phyloP scores from a whole-genome alignment of 352 stramenopile species.

The Elongisporangium senticosum region DNA sequence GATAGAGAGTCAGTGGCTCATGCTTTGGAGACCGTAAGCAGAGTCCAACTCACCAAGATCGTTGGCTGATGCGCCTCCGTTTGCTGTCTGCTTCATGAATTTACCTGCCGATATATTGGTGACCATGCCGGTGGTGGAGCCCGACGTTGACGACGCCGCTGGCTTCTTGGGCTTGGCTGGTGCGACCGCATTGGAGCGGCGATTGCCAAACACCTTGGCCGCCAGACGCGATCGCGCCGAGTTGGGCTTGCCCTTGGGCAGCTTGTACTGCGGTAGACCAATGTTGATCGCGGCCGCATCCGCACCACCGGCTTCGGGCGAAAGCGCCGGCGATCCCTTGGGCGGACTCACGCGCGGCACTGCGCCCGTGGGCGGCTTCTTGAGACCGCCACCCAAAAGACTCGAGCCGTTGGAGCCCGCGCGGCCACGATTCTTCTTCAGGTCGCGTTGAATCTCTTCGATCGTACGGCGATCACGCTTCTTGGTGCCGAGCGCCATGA shows the following conservation, averaged over 20 bases:
- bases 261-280: conserved; percentile 14
- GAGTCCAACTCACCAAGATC: conserved; percentile 13
- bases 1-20: neutral
- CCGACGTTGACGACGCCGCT: conserved; percentile 4
- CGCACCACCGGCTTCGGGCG: conserved; percentile 37
- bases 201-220: conserved; percentile 72
- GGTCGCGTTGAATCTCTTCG: conserved; percentile 81
- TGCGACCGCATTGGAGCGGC: conserved; percentile 24
- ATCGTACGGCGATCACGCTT: conserved; percentile 85
- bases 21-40: neutral
- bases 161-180: conserved; percentile 47
- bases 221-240: conserved; percentile 67
- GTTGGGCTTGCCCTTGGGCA: conserved; percentile 59
- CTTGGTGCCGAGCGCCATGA: conserved; percentile 81
- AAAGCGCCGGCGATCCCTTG: conserved; percentile 62
- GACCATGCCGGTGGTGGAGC: conserved; percentile 16
- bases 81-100: conserved; percentile 23
- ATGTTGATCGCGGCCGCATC: conserved; percentile 22
- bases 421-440: conserved; percentile 52
- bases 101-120: conserved; percentile 61
- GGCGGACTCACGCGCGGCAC: conserved; percentile 38
- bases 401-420: conserved; percentile 4
- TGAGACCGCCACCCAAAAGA: conserved; percentile 2
- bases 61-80: conserved; percentile 9
- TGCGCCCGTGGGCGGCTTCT: conserved; percentile 20